Base-by-base conservation (phyloP, 106 monocot species). In the Dendrobium nobile region DNA sequence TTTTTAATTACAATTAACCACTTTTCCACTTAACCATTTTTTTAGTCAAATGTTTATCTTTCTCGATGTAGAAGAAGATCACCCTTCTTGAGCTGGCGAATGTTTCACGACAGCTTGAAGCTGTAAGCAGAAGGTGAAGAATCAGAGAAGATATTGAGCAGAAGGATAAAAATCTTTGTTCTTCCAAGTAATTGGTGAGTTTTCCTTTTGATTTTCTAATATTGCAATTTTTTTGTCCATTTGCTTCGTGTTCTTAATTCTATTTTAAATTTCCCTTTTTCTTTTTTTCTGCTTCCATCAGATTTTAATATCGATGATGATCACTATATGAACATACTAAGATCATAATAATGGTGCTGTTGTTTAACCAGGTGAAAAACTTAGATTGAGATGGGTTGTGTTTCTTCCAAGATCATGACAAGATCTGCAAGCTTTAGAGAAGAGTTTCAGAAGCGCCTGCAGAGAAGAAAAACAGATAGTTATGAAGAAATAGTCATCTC, bases 391-490 rank as follows among this genome's bases (percentile, higher is more conserved):
- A 87, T 89, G 92, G 88, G 88, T 22, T 91, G 90, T 42, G 41
- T 80, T 13, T 84, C 85, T 59, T 88, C 92, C 2, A 92, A 88
- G 82, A 83, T 88, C 55, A 45, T 90, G 24, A 78, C 73, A 13
- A 87, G 82, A 67, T 82, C 90, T 7, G 84, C 80, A 41, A 93
- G 91, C 79, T 80, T 95, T 47, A 84, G 77, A 10, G 89, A 89
- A 77, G 84, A 89, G 48, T 44, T 85, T 40, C 41, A 44, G 41
- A 85, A 80, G 31, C 73, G 83, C 13, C 82, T 86, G 48, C 80
- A 87, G 31, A 55, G 85, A 45, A 89, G 80, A 67, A 89, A 45
- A 80, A 65, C 84, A 10, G 83, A 54, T 51, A 82, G 82, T 7
- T 45, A 82, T 0, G 80, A 93, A 61, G 84, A 87, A 8, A 16